Percentiles rank a stretch among this genome's conserved stretches.
Evolutionary conservation across 2,329 filamentous ascomycete genomes (phyloP).

Genomic region (Cytospora schulzeri): DNA sequence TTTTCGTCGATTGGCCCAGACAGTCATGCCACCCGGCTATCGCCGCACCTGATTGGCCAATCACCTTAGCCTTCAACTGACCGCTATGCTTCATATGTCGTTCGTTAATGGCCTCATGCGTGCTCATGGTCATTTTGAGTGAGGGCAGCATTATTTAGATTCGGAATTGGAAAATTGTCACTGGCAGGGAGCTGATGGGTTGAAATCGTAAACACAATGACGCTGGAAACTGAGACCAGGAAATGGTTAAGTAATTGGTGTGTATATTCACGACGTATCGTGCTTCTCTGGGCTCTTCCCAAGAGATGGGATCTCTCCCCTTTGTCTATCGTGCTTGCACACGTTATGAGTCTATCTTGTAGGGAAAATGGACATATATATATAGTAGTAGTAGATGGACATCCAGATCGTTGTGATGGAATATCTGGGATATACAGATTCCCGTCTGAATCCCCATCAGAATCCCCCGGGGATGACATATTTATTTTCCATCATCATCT

Average conservation of each 20-base stretch:
- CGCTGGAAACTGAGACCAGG: conserved; percentile 2
- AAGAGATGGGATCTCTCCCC: not conserved
- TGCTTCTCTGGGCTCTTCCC: not conserved
- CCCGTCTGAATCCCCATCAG: too few species aligned
- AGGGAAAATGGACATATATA: not conserved
- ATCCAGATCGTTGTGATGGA: conserved; percentile 4
- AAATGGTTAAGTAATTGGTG: not conserved
- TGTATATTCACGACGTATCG: not conserved
- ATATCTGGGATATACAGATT: not conserved
- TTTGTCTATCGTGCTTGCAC: not conserved
- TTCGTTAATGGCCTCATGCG: conserved; percentile 26
- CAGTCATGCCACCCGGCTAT: conserved; percentile 27
- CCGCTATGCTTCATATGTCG: conserved; percentile 28
- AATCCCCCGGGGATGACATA: conserved; percentile 15
- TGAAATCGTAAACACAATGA: not conserved
- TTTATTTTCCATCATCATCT: conserved; percentile 10
- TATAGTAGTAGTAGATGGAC: not conserved
- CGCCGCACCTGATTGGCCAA: conserved; percentile 28
- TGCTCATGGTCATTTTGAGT: not conserved
- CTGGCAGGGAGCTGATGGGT: conserved; percentile 1
- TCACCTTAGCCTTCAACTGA: conserved; percentile 16
- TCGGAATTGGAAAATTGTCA: not conserved
- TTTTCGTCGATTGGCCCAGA: conserved; percentile 21
- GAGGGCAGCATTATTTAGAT: not conserved
- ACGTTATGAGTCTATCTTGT: not conserved